Conservation (phyloP, 2,329 filamentous ascomycete genomes). For the Sclerotinia subarctica region DNA sequence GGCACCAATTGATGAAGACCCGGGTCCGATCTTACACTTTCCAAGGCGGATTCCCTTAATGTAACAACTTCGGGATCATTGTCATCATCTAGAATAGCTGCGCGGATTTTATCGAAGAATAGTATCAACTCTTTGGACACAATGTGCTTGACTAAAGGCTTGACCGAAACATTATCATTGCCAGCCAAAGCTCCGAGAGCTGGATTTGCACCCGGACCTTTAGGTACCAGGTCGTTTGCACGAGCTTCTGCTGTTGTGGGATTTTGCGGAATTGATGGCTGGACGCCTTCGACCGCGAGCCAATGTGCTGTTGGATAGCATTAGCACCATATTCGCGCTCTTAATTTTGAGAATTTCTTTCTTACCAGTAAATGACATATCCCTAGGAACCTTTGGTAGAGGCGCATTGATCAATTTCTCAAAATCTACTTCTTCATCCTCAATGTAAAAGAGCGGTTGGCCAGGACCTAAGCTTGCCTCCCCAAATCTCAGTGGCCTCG, state of each 20-base stretch:
- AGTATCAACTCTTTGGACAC: conserved; percentile 93
- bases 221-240: conserved; percentile 81
- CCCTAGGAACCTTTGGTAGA: conserved; percentile 87
- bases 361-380: conserved; percentile 85
- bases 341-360: conserved; percentile 34
- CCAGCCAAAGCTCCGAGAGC: conserved; percentile 80
- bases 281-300: conserved; percentile 95
- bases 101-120: conserved; percentile 94
- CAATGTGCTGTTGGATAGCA: conserved; percentile 69
- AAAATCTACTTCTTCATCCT: conserved; percentile 98
- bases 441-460: conserved; percentile 93
- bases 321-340: not conserved
- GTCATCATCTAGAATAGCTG: conserved; percentile 81
- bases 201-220: conserved; percentile 83
- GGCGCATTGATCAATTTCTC: conserved; percentile 98
- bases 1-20: conserved; percentile 93
- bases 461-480: conserved; percentile 91
- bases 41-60: conserved; percentile 79
- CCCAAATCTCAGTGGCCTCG: conserved; percentile 81
- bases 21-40: conserved; percentile 82
- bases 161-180: conserved; percentile 77
- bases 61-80: conserved; percentile 71
- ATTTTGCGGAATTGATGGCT: conserved; percentile 95
- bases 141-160: conserved; percentile 91
- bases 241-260: conserved; percentile 81